Base-by-base conservation (phyloP, 352 stramenopile species). In the Stephanocyclus meneghinianus region DNA sequence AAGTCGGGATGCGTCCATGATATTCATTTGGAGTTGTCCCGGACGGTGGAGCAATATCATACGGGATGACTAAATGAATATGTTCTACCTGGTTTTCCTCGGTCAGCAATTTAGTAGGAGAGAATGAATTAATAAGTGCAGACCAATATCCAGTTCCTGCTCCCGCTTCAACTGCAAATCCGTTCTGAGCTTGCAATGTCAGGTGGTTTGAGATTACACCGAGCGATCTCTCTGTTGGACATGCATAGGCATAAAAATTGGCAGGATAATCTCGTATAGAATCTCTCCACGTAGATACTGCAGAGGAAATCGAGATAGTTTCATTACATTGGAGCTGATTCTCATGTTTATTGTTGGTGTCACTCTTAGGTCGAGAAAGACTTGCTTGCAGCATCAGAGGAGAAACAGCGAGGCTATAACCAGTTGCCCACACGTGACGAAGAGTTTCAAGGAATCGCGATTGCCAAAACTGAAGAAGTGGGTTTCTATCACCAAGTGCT, bases 221-320 rank as follows among this genome's bases (percentile, higher is more conserved):
- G 7, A 90, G 48, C 18, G 59, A 68, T 29, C 71, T 40, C 2
- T 63, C 47, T 32, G 80, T 76, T n/a, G 90, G 53, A 48, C 83
- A 85, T 32, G 88, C 88, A 74, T 93, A 93, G 10, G 78, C 76
- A 78, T 91, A 93, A 29, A 93, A 79, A 73, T 93, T 82, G 16
- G 84, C 89, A 26, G 90, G 74, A 67, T 90, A 87, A 81, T 93
- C 88, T 64, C 88, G 71, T 59, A 87, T 83, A 60, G 82, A 90
- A 79, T 92, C 83, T 81, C 87, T 81, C 86, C 86, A 93, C 68
- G 81, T 62, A 15, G 35, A 59, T 37, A 76, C 56, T 21, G 86
- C 56, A 26, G 84, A 18, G 35, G 63, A 66, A 11, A 87, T 82
- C 15, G 83, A 83, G 48, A 64, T 50, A 37, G 88, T 90, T 61